Conservation (phyloP, 2,329 filamentous ascomycete genomes). For the Diaporthe citri region DNA sequence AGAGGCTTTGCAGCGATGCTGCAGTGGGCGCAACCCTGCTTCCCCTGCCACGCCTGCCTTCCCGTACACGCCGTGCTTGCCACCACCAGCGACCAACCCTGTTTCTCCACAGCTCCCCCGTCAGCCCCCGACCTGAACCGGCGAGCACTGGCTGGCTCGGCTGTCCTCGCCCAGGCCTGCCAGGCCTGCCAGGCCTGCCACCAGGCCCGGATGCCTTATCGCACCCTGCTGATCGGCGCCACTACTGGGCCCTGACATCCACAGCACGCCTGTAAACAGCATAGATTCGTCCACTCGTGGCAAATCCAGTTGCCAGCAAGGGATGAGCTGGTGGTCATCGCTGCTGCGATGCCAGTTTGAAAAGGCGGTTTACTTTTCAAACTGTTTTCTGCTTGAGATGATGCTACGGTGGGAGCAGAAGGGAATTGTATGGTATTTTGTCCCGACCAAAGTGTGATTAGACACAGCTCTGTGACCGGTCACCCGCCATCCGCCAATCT, state of each 20-base stretch:
- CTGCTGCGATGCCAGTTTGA: not conserved
- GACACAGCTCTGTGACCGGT: not conserved
- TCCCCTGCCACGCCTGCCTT: conserved; percentile 1
- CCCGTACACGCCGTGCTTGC: not conserved
- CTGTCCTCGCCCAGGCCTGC: not conserved
- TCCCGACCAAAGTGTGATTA: not conserved
- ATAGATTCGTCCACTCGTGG: not conserved
- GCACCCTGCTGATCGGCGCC: conserved; percentile 14
- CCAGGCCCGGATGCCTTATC: conserved; percentile 8
- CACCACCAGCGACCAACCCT: conserved; percentile 22
- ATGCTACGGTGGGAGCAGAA: not conserved
- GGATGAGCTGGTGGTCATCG: not conserved
- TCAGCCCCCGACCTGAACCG: conserved; percentile 7
- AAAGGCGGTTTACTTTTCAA: not conserved
- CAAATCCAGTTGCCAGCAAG: not conserved
- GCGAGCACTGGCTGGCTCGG: not conserved
- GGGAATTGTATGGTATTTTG: not conserved
- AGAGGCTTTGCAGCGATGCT: conserved; percentile 25
- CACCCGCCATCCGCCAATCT: not conserved
- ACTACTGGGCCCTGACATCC: not conserved
- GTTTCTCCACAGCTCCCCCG: conserved; percentile 14
- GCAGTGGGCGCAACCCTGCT: conserved; percentile 14
- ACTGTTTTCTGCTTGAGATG: not conserved
- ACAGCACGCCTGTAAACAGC: not conserved
- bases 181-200: conserved; percentile 8